Base-by-base conservation (phyloP, 176 grass and related monocot species). In the Hsuehochloa calcarea region DNA sequence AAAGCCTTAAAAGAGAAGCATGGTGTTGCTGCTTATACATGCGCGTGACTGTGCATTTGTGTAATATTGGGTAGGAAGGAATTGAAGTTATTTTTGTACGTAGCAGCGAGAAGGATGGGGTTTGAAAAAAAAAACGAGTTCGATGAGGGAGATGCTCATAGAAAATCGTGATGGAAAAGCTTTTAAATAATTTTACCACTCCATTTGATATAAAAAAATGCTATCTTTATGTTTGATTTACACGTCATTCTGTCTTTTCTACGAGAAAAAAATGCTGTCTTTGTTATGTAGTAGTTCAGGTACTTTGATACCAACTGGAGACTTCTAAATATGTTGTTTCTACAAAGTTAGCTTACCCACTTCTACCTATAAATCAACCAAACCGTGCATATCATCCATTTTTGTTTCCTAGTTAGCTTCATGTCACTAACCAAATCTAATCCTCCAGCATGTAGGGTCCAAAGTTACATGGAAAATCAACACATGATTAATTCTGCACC, bases 311-410 rank as follows among this genome's bases (percentile, higher is more conserved):
- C 50, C 6, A 15, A 65, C 7, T 7, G 2, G n/a, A 82, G 14
- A 38, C 19, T 15, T 54, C 10, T 20, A 26, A 58, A 59, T 20
- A 43, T 47, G 44, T 5, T 23, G 5, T 37, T 46, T 4, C 14
- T n/a, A 10, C 11, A 41, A 3, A 10, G 79, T 82, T 86, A 29
- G 88, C 52, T 78, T 27, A 78, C 68, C 89, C 25, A 90, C 67
- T 41, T 60, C 7, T 31, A 90, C 88, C 84, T 83, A 78, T 20
- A 47, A 82, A 68, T 75, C 74, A 79, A 72, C 87, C 38, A 58
- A 81, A 65, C 68, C 23, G 1, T 3, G 31, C 2, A 34, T 34
- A 34, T 34, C 2, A 34, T 34, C 20, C 4, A 4, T 5, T 61
- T 80, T 54, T 75, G 20, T 41, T 11, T 83, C 40, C 1, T 64